Conservation (phyloP, 441 rosid genomes). For the Biscutella laevigata region DNA sequence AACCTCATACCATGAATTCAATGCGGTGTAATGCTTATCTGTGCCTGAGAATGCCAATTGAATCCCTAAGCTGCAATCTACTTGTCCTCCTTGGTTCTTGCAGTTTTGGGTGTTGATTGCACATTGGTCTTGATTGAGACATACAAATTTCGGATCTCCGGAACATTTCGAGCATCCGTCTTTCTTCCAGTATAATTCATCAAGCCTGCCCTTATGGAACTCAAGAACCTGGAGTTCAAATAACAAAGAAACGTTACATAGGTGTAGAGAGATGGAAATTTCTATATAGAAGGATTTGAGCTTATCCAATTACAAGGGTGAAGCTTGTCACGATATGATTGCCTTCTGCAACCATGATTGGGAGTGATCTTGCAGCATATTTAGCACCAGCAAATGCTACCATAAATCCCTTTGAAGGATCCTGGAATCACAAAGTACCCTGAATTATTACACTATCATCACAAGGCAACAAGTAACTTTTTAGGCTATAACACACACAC, state of each 20-base stretch:
- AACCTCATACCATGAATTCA: slow-evolving; percentile 95
- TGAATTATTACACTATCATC: not conserved
- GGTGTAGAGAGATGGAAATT: not conserved
- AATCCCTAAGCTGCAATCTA: slow-evolving; percentile 90
- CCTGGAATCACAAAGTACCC: slow-evolving; percentile 32
- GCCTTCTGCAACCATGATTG: slow-evolving; percentile 68
- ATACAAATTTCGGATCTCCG: slow-evolving; percentile 44
- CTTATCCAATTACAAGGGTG: slow-evolving; percentile 55
- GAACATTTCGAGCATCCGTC: slow-evolving; percentile 76
- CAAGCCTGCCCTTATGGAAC: slow-evolving; percentile 79
- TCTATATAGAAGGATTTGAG: slow-evolving; percentile 1
- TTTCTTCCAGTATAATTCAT: slow-evolving; percentile 84
- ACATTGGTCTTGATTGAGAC: slow-evolving; percentile 75
- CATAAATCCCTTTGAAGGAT: slow-evolving; percentile 63
- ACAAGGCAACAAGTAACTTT: not conserved
- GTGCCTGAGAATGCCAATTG: slow-evolving; percentile 94
- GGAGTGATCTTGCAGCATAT: slow-evolving; percentile 84
- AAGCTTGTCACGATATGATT: slow-evolving; percentile 69
- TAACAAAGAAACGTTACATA: no score
- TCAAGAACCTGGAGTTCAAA: slow-evolving; percentile 93
- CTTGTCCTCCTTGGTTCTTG: slow-evolving; percentile 58
- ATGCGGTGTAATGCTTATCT: slow-evolving; percentile 68
- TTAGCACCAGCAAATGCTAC: slow-evolving; percentile 93
- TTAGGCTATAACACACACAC: slow-evolving; percentile 1
- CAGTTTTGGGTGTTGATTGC: slow-evolving; percentile 62